Base-by-base conservation (phyloP, 371 early-diverging fungal species). In the Neoconidiobolus thromboides region DNA sequence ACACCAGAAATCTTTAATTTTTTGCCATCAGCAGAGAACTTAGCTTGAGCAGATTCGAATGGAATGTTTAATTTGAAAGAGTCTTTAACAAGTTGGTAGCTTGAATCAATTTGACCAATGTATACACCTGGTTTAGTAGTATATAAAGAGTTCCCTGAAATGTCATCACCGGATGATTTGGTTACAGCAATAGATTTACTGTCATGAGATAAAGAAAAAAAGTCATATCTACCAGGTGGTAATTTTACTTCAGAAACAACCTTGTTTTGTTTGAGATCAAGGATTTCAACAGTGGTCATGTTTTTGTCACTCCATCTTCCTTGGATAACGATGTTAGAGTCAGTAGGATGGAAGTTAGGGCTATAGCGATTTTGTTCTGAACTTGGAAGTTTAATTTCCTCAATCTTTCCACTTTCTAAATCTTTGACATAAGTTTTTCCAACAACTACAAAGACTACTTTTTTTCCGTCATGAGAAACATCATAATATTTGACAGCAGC, bases 361-460 rank as follows among this genome's bases (percentile, higher is more conserved):
- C 38, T 5, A 38, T 52, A n/a, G n/a, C 53, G 53, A 26, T 52
- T 52, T 7, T 14, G 37, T 38, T 52, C 53, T 7, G 53, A 39
- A 6, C 4, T 52, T 6, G 7, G 9, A 7, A 52, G 26, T 7
- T 52, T 52, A 2, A 52, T 7, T 38, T 52, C 39, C 5, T 36
- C 39, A 15, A 38, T 3, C n/a, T 52, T 38, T 6, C 39, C 39
- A 52, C 38, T 37, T 6, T 4, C n/a, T 3, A 52, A n/a, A 38
- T 52, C 53, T 38, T 52, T 52, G 53, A 52, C 38, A n/a, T 52
- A 52, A 52, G 53, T 52, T 36, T 6, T 9, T 38, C 53, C 53
- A 52, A 39, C 38, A 52, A 52, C 38, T 7, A 52, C n/a, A n/a
- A 7, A 52, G 3, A 52, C 53, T 7, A 38, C 53, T 39, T 52